Base-by-base conservation (phyloP, 1,284 basidiomycete species). In the Pseudozyma thailandica region DNA sequence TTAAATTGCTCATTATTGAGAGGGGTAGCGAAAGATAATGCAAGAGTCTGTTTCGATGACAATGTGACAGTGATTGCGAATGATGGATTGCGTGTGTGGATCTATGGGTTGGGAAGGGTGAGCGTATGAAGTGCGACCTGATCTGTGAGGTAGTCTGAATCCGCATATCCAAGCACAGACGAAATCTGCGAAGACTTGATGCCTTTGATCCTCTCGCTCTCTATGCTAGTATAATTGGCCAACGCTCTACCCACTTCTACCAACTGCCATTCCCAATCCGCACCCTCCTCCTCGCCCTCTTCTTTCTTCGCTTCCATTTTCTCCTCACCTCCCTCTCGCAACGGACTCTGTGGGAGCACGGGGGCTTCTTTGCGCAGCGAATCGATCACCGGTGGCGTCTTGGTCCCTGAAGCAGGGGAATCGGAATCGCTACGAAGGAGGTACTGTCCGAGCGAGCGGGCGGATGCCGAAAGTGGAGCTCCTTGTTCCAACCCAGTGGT, bases 111-210 rank as follows among this genome's bases (percentile, higher is more conserved):
- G 4, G 61, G 59, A 0, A 72, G 52, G 1, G 48, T 52, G 12
- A 61, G 53, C 4, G 71, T 73, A 28, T 73, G 71, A 8, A 80
- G 51, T 10, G 68, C 79, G 2, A 79, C 68, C 41, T 79, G 77
- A 37, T 98, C 95, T 4, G 96, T 94, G 33, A 98, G 92, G 84
- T 98, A 93, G 80, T 97, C 94, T 31, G 92, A 92, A 81, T 98
- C 95, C 18, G 91, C 92, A 83, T 97, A 97, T 0, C 93, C 95
- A 37, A 98, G 84, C 9, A 93, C 81, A 66, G 90, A 88, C 15
- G 90, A 86, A 41, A 98, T 90, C 60, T 92, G 88, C 0, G 92
- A 90, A 25, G 69, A 74, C 46, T 80, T 79, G 12, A 79, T 37
- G 9, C 95, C 94, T 82, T 92, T 94, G 62, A 98, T 90, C 62